Evolutionary conservation across 2,329 filamentous ascomycete species (phyloP), one percentile per base, ranked within the genome.

Genomic region (Sarocladium brachiariae): DNA sequence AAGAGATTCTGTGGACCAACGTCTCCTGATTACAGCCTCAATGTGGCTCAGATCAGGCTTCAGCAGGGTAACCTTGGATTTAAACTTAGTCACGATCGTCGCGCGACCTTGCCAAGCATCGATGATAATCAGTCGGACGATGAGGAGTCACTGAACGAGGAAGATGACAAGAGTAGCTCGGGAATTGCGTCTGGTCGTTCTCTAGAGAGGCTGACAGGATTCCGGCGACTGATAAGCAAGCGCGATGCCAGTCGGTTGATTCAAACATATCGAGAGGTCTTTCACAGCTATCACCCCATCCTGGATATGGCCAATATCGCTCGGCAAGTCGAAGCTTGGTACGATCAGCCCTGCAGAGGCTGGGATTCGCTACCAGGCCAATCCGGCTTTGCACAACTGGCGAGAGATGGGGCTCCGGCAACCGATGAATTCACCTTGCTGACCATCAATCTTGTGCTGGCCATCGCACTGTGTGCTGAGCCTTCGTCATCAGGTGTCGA

Each of bases 21-120:
- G 3, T 60, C 57, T 30, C 60, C 60, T 3, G 60, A 62, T 18
- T 60, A 61, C 41, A 60, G 59, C 4, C 46, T 62, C 7, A 60
- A 59, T 21, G 55, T 59, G 2, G 59, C 59, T 1, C 58, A 59
- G 18, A 30, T 59, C 10, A 57, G 58, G 7, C 48, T 59, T 6
- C 48, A 53, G 1, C 52, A 55, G 16, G 39, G 21, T 19, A n/a
- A 27, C 14, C 21, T 25, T 19, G 39, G 2, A 51, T 53, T 7
- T 25, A 45, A 21, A 10, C 4, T n/a, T n/a, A 24, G 39, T 18
- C n/a, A n/a, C n/a, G 16, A 8, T 13, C 49, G 21, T n/a, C 35
- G 21, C 3, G 16, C 16, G 10, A 30, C 14, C 34, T 14, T 50
- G 37, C 35, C 49, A 2, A 50, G 35, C 16, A 45, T 50, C n/a